Evolutionary conservation across 345 rosid genomes (phyloP), one percentile per base, ranked within the genome.

Genomic region (Murraya paniculata): DNA sequence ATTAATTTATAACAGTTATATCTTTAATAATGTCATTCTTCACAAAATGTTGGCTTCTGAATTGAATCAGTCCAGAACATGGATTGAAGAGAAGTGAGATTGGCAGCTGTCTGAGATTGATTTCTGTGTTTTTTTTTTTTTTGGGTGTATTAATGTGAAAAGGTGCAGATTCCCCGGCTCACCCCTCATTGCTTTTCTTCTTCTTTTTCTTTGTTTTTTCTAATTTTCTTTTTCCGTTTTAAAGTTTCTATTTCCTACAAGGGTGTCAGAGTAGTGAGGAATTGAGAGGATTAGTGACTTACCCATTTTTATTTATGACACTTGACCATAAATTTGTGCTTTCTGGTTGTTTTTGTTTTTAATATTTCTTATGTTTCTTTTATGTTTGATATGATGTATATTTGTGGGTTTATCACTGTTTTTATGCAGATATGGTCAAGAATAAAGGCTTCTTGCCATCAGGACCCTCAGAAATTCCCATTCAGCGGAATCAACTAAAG

Each of bases 391-490:
- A 22, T 31, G 39, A 31, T 64, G 14, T 74, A 10, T 48, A 7
- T 28, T 48, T 31, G 10, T 11, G 48, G 53, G 24, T 48, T 50
- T 10, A 64, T 21, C n/a, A 48, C 25, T 24, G 2, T 67, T 66
- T 53, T 75, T 57, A 64, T 77, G 79, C 88, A 89, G 92, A 89
- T 77, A 89, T 89, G 92, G 92, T 89, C 9, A 89, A 89, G 81
- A 89, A 89, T 73, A 89, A 89, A 87, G 92, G 92, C 53, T 89
- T 89, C 79, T 77, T 89, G 82, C 92, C 92, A 45, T 89, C 92
- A 36, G 88, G 83, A 53, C 84, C 90, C 67, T 84, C 90, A 3
- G 92, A 89, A 83, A 87, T 89, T 81, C 83, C 84, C 50, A 77
- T 83, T 45, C 92, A 87, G 72, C 77, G 92, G 75, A 83, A 82